Conservation (phyloP, 129 eudicot species). For the Escallonia herrerae region DNA sequence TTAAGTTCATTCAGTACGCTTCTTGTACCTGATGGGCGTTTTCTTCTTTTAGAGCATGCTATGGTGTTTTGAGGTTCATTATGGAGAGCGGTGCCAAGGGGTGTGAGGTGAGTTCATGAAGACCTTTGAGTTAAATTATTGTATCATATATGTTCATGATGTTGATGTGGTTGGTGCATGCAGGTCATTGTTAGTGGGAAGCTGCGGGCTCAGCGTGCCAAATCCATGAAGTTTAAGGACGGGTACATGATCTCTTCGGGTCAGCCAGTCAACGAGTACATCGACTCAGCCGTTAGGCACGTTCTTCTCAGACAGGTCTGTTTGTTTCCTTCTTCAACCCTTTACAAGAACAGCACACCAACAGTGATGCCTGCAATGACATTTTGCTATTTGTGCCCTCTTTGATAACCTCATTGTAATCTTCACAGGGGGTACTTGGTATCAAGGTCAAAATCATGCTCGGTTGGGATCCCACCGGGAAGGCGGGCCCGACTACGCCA, state of each 20-base stretch:
- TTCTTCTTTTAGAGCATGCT: conserved; percentile 46
- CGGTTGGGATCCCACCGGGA: conserved; percentile 62
- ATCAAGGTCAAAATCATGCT: conserved; percentile 68
- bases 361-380: no score
- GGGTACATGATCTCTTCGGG: conserved; percentile 82
- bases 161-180: background rate
- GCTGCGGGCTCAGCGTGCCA: conserved; percentile 78
- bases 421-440: conserved; percentile 50
- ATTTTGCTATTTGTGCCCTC: background rate
- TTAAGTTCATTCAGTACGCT: no score
- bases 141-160: no score
- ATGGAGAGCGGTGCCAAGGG: conserved; percentile 88
- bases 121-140: background rate
- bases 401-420: background rate
- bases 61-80: conserved; percentile 68
- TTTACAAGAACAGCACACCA: background rate
- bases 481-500: conserved; percentile 46
- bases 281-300: conserved; percentile 70
- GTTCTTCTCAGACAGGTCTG: conserved; percentile 72
- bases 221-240: conserved; percentile 76
- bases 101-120: conserved; percentile 42
- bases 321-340: no score
- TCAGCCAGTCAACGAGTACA: conserved; percentile 74
- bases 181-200: conserved; percentile 80
- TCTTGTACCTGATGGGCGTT: background rate